These are phyloP conservation scores for Paramyrothecium roridum DNA, from an alignment of 2,329 filamentous ascomycete species.

Conservation along the genomic window DNA sequence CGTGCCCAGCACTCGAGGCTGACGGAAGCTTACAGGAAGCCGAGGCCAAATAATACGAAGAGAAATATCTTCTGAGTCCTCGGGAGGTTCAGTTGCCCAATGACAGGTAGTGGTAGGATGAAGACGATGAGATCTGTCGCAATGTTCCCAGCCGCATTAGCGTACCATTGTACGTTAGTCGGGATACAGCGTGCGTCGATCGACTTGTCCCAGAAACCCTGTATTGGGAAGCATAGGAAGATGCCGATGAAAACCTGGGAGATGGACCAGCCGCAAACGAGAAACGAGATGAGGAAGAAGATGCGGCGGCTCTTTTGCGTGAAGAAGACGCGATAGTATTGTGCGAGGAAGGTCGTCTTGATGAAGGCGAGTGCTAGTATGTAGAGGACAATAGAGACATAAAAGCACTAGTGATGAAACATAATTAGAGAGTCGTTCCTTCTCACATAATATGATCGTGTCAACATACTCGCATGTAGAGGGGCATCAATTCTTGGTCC, in stretches of 20 bases:
- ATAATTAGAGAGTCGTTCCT: too few relatives aligned
- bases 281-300: slow-evolving; percentile 18
- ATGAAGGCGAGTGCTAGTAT: slow-evolving; percentile 21
- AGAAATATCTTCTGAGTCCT: slow-evolving; percentile 17
- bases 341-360: slow-evolving; percentile 32
- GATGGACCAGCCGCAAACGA: slow-evolving; percentile 22
- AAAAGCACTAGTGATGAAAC: slow-evolving; percentile 22
- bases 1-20: not conserved
- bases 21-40: slow-evolving; percentile 17
- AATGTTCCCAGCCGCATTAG: slow-evolving; percentile 22
- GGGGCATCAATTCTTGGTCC: not conserved
- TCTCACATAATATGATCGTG: not conserved
- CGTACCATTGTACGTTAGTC: slow-evolving; percentile 14
- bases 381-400: slow-evolving; percentile 27
- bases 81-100: slow-evolving; percentile 17
- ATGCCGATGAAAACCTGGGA: slow-evolving; percentile 20
- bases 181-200: slow-evolving; percentile 15
- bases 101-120: slow-evolving; percentile 18
- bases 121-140: slow-evolving; percentile 21
- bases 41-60: slow-evolving; percentile 21
- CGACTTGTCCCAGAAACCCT: slow-evolving; percentile 21
- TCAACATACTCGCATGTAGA: not conserved
- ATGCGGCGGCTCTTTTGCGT: slow-evolving; percentile 11
- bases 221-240: slow-evolving; percentile 20
- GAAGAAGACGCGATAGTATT: slow-evolving; percentile 32